Percentiles rank a stretch among this genome's conserved stretches.
phyloP scores from a whole-genome alignment of 1,139 yeast species.

The Tardiomyces blankii region DNA sequence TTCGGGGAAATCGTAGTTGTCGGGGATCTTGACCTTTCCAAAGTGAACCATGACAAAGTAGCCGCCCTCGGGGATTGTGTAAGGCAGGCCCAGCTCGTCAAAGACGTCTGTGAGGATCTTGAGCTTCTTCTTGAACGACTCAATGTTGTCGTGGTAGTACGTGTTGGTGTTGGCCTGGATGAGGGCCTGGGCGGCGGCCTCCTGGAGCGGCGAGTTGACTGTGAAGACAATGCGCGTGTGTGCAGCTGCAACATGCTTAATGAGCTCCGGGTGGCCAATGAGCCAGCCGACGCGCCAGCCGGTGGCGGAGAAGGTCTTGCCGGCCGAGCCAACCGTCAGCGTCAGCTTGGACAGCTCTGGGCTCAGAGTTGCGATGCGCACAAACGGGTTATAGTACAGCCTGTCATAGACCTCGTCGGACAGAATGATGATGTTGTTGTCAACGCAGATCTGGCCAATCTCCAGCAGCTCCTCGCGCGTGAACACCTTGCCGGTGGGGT shows the following conservation, averaged over 20 bases:
- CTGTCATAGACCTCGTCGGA: slow-evolving; percentile 96
- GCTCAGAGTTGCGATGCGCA: slow-evolving; percentile 72
- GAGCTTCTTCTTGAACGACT: slow-evolving; percentile 58
- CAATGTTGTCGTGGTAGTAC: slow-evolving; percentile 61
- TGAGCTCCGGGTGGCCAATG: slow-evolving; percentile 72
- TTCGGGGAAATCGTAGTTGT: slow-evolving; percentile 57
- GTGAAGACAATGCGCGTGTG: slow-evolving; percentile 89
- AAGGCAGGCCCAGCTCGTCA: slow-evolving; percentile 79
- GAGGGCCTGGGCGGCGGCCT: slow-evolving; percentile 76
- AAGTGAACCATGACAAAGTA: slow-evolving; percentile 85
- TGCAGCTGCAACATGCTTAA: slow-evolving; percentile 76
- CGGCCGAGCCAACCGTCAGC: slow-evolving; percentile 91
- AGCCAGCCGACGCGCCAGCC: slow-evolving; percentile 99
- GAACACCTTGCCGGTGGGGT: slow-evolving; percentile 89
- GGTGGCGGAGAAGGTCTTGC: slow-evolving; percentile 94
- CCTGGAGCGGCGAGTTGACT: slow-evolving; percentile 89
- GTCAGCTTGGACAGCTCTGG: slow-evolving; percentile 75
- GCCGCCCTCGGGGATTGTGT: slow-evolving; percentile 86
- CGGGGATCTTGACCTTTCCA: slow-evolving; percentile 68
- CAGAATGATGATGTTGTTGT: slow-evolving; percentile 67
- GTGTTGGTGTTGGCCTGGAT: slow-evolving; percentile 44
- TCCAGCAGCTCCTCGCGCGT: slow-evolving; percentile 56
- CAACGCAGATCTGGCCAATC: slow-evolving; percentile 74
- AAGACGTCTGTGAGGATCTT: slow-evolving; percentile 61
- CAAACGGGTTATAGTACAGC: slow-evolving; percentile 61